Percentiles rank a stretch among this genome's conserved stretches.
Conservation (phyloP, 2,329 filamentous ascomycete genomes). For the Penicillium sp. region DNA sequence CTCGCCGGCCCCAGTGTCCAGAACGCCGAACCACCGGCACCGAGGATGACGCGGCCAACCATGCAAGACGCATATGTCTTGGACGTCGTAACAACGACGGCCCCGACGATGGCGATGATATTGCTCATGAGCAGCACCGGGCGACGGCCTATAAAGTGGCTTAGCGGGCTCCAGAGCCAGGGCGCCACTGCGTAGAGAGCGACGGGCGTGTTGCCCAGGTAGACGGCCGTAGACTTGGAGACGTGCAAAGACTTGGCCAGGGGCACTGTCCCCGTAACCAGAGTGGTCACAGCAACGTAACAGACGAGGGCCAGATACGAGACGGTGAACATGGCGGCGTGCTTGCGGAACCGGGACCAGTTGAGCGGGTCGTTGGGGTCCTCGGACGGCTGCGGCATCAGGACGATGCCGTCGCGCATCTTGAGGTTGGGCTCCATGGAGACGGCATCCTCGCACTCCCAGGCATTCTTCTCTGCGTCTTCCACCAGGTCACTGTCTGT, state of each 20-base stretch:
- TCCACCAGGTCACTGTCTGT: not conserved
- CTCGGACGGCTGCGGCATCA: slow-evolving; percentile 18
- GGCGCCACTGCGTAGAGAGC: slow-evolving; percentile 7
- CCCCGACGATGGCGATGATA: slow-evolving; percentile 4
- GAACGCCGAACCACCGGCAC: slow-evolving; percentile 8
- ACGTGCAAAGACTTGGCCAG: slow-evolving; percentile 4
- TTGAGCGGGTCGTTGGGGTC: slow-evolving; percentile 18
- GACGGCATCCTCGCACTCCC: slow-evolving; percentile 1
- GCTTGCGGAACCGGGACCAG: slow-evolving; percentile 10
- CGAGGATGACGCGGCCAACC: slow-evolving; percentile 7
- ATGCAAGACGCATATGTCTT: slow-evolving; percentile 7
- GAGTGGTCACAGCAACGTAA: slow-evolving; percentile 5
- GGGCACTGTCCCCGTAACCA: slow-evolving; percentile 5
- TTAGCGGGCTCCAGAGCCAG: slow-evolving; percentile 8
- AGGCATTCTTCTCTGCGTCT: slow-evolving; percentile 3
- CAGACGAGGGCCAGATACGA: slow-evolving; percentile 7
- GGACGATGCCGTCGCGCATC: slow-evolving; percentile 11
- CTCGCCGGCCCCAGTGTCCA: slow-evolving; percentile 8
- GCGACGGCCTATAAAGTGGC: slow-evolving; percentile 7
- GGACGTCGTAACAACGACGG: slow-evolving; percentile 3
- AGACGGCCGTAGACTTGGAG: slow-evolving; percentile 7
- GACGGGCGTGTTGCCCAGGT: slow-evolving; percentile 8
- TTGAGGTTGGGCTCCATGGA: slow-evolving; percentile 4
- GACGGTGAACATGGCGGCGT: slow-evolving; percentile 7
- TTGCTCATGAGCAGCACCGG: slow-evolving; percentile 5